These are phyloP conservation scores for Backusella morwellensis DNA, from an alignment of 192 early-diverging fungal species.

Conservation along the genomic window DNA sequence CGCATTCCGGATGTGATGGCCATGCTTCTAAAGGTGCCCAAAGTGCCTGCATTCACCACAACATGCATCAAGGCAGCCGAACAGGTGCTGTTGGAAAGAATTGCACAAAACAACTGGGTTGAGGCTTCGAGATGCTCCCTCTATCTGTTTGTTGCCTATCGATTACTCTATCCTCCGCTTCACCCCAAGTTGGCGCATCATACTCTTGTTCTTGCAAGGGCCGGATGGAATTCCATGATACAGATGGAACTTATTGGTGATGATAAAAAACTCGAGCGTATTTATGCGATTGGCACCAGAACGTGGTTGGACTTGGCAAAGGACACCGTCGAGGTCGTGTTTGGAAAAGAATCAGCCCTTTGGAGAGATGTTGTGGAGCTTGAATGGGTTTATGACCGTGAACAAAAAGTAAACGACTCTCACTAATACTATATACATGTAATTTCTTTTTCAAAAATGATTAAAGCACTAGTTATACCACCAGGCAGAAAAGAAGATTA, in stretches of 20 bases:
- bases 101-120: conserved; percentile 19
- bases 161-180: conserved; percentile 20
- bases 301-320: conserved; percentile 27
- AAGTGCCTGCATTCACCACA: neutral
- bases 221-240: conserved; percentile 28
- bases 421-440: neutral
- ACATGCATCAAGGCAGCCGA: conserved; percentile 2
- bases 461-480: neutral
- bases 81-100: neutral
- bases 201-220: conserved; percentile 12
- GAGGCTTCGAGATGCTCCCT: conserved; percentile 17
- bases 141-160: conserved; percentile 19
- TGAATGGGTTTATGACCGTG: conserved; percentile 33
- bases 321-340: conserved; percentile 2
- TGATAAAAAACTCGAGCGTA: conserved; percentile 18
- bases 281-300: conserved; percentile 13
- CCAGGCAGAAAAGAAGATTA: neutral
- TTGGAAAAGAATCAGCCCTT: conserved; percentile 18
- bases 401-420: conserved; percentile 19
- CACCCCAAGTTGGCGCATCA: conserved; percentile 23
- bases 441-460: neutral
- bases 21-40: neutral
- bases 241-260: conserved; percentile 25
- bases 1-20: neutral
- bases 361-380: conserved; percentile 30